These are phyloP conservation scores for Heritiera fomes DNA, from an alignment of 345 rosid genomes.

Conservation along the genomic window DNA sequence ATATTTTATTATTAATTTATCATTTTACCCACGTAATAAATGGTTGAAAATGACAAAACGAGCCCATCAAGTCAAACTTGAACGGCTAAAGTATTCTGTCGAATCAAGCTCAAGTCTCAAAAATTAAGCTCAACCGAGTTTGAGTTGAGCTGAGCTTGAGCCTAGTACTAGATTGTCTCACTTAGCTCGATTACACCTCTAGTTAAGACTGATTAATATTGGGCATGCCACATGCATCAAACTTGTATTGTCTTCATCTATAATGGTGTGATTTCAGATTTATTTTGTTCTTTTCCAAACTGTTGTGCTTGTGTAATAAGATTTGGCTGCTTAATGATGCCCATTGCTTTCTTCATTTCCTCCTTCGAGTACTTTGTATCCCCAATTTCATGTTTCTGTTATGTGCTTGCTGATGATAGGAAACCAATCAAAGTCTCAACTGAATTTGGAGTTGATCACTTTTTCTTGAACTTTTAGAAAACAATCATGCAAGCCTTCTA, in stretches of 20 bases:
- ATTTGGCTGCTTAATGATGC: not conserved
- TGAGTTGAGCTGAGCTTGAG: no score
- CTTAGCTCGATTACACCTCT: no score
- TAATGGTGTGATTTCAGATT: not conserved
- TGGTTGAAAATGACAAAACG: no score
- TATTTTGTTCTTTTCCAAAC: not conserved
- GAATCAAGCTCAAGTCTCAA: no score
- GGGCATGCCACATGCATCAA: not conserved
- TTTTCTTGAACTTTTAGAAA: constrained; percentile 7
- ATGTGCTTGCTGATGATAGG: not conserved
- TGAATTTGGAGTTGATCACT: not conserved
- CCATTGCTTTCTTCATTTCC: not conserved
- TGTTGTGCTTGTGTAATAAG: not conserved
- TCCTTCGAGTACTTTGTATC: not conserved
- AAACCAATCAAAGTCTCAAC: not conserved
- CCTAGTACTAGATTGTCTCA: no score
- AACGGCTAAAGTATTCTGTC: no score
- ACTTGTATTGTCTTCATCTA: not conserved
- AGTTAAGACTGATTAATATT: not conserved
- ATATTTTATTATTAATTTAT: no score
- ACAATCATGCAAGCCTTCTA: not conserved
- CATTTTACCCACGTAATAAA: no score
- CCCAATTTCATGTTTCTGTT: not conserved
- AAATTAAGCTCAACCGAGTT: no score
- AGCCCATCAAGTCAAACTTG: no score